phyloP scores from a whole-genome alignment of 306 rosid genomes.

The Oemleria cerasiformis region DNA sequence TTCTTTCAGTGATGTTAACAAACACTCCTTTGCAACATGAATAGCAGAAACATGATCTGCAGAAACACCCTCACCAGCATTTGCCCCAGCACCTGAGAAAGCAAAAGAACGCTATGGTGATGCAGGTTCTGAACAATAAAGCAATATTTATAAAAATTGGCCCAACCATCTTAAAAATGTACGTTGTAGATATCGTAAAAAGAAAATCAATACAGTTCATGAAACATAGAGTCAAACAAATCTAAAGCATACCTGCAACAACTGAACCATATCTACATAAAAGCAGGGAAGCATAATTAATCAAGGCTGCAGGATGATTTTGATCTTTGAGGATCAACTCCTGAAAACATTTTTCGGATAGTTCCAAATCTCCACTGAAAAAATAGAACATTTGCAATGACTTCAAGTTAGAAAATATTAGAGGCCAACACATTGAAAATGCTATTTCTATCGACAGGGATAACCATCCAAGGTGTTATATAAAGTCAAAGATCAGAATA shows the following conservation, averaged over 20 bases:
- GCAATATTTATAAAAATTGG: constrained; percentile 13
- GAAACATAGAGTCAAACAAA: not conserved
- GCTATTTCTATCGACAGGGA: not conserved
- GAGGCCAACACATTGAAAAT: constrained; percentile 1
- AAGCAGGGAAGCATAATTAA: constrained; percentile 80
- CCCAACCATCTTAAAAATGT: constrained; percentile 1
- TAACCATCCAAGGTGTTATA: no score
- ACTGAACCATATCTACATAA: constrained; percentile 77
- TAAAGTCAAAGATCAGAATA: no score
- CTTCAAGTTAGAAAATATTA: constrained; percentile 9
- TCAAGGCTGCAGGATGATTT: constrained; percentile 88
- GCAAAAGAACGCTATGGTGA: constrained; percentile 4
- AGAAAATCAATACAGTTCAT: not conserved
- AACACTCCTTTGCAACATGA: constrained; percentile 83
- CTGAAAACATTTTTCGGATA: constrained; percentile 78
- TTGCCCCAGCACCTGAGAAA: constrained; percentile 85
- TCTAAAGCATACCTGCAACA: constrained; percentile 68
- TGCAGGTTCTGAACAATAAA: constrained; percentile 24
- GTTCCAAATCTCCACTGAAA: constrained; percentile 84
- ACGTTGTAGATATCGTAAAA: not conserved
- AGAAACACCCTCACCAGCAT: constrained; percentile 59
- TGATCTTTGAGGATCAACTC: constrained; percentile 86
- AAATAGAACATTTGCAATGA: constrained; percentile 16
- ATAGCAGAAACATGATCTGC: constrained; percentile 56
- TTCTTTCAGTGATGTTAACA: constrained; percentile 71